Percentiles rank a stretch among this genome's conserved stretches.
phyloP scores from a whole-genome alignment of 164 flowering plant species.

The Magnolia sinica region DNA sequence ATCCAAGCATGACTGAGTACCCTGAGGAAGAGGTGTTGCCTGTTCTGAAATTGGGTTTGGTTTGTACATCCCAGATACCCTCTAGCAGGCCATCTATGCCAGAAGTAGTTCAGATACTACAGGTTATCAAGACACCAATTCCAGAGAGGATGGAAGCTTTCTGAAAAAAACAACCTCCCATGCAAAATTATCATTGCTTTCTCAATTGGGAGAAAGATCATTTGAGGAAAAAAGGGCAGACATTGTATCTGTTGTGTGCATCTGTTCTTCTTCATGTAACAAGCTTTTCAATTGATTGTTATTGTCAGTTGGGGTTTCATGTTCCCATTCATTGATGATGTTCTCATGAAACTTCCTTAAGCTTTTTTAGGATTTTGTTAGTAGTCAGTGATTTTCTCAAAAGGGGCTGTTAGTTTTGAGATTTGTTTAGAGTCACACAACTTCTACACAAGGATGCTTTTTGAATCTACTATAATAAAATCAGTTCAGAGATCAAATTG shows the following conservation, averaged over 20 bases:
- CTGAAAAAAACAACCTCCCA: conserved; percentile 14
- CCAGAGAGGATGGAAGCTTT: conserved; percentile 52
- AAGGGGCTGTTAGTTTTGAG: no score
- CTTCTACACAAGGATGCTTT: no score
- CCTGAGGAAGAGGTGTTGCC: conserved; percentile 93
- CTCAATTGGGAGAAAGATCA: background rate
- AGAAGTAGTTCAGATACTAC: conserved; percentile 83
- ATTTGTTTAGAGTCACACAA: no score
- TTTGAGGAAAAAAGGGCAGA: background rate
- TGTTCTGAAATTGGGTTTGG: conserved; percentile 79
- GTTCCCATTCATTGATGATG: background rate
- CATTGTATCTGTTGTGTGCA: background rate
- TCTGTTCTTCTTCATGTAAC: background rate
- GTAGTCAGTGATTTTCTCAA: no score
- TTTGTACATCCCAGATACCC: conserved; percentile 91
- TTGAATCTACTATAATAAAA: no score
- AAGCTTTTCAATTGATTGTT: background rate
- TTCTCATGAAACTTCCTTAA: background rate
- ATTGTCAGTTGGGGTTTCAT: background rate
- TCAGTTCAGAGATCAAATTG: no score
- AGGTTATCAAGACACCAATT: conserved; percentile 80
- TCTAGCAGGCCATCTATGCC: conserved; percentile 95
- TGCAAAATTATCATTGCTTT: background rate
- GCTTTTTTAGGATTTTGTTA: background rate
- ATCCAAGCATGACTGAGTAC: conserved; percentile 54